Evolutionary conservation across 129 eudicot genomes (phyloP), one percentile per base, ranked within the genome.

Genomic region (Saposhnikovia divaricata): DNA sequence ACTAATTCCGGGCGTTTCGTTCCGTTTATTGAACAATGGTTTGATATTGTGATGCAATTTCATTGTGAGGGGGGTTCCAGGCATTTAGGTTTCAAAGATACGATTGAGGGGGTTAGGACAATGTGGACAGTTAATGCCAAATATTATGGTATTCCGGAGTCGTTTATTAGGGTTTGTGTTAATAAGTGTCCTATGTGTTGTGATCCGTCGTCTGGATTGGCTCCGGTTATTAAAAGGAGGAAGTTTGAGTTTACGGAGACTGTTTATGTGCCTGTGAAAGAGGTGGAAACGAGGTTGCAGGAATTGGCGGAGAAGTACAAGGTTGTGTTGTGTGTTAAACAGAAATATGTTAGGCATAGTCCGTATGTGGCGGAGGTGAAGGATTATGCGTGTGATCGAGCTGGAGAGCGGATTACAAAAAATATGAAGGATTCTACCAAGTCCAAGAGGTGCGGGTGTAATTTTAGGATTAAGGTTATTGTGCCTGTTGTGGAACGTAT

Each of bases 71-170:
- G 81, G 13, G 89, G 86, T 84, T 78, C 83, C 12, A 88, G 82
- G 57, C 95, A 90, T 82, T 70, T 90, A 75, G 90, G 92, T 75
- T 66, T 90, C 1, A 87, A 79, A 59, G 91, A 90, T 31, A 90
- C 37, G 2, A 34, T 34, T 16, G 95, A 90, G 77, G 84, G 87
- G 72, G 85, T 90, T 81, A 90, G 86, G 90, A 90, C 83, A 66
- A 78, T 86, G 45, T 93, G 98, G 98, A 91, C 92, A 59, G 91
- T 93, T 40, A 96, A 96, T 9, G 92, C 92, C 16, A 93, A 93
- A 61, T 90, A 85, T 85, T 93, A 93, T 53, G 98, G 98, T 4
- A 93, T 93, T 5, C 37, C 98, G 2, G 96, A 93, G 81, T 83
- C 90, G 25, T 93, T 84, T 79, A 90, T 93, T 85, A 85, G 93